Percentiles rank a stretch among this genome's conserved stretches.
Conservation (phyloP, 305 asterid species). For the Fraxinus nigra region DNA sequence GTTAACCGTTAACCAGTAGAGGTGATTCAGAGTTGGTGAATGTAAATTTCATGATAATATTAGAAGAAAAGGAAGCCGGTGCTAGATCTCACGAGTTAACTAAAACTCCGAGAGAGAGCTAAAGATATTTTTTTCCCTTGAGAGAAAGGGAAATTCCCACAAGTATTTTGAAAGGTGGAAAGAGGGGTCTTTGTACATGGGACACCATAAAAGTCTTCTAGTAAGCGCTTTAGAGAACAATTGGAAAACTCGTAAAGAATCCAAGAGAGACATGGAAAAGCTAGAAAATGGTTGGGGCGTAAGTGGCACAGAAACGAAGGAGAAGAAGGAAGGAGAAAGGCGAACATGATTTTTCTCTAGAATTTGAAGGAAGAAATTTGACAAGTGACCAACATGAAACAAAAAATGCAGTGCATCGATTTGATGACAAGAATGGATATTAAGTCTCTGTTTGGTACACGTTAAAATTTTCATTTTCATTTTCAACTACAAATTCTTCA, state of each 20-base stretch:
- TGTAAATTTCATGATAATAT: too few species aligned
- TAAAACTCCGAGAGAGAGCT: neutral
- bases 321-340: neutral
- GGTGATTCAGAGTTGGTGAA: neutral
- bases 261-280: neutral
- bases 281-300: neutral
- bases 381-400: neutral
- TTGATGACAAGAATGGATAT: constrained; percentile 9
- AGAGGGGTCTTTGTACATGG: neutral
- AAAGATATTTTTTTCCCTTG: neutral
- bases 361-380: neutral
- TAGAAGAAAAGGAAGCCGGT: neutral
- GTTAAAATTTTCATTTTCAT: too few species aligned
- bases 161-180: neutral
- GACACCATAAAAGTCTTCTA: too few species aligned
- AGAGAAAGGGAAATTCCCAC: neutral
- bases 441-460: too few species aligned
- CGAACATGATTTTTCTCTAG: neutral
- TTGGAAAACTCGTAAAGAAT: neutral
- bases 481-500: too few species aligned
- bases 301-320: neutral
- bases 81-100: neutral
- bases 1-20: neutral
- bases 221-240: neutral
- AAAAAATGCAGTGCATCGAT: neutral